Base-by-base conservation (phyloP, 441 rosid genomes). In the Aquilaria agallochum region DNA sequence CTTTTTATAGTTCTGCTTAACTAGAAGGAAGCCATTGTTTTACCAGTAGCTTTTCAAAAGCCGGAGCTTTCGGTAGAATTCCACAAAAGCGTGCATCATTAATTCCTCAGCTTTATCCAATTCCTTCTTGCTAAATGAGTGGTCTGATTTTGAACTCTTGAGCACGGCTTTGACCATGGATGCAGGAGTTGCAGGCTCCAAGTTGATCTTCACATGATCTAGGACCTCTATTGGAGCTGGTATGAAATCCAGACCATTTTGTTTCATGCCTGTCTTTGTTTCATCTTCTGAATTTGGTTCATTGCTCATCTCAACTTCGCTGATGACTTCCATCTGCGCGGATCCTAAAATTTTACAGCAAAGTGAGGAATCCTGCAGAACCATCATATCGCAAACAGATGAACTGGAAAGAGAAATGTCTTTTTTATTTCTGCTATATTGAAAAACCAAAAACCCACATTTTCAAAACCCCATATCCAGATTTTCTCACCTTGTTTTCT, bases 31-130 rank as follows among this genome's bases (percentile, higher is more conserved):
- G n/a, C 34, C 62, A 63, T 11, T 36, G 42, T 8, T 40, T 63
- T 86, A 91, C 96, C 96, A 71, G 73, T 82, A 91, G 73, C 87
- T 80, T 68, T 82, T 92, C 62, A 92, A 56, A 62, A 79, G 80
- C 54, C 74, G 63, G 73, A 92, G 95, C 72, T 85, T 87, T 40
- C 74, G 80, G 68, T 92, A 74, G 63, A 87, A 92, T 67, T 77
- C 82, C 11, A 77, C 42, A 56, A 92, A 87, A 55, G 95, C 97
- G 5, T 51, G 72, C 11, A 56, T 68, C 79, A 89, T 77, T n/a
- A 64, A 72, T 49, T 75, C 72, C 72, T 91, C 94, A 2, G 88
- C 89, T 70, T 70, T 79, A 79, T 47, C 82, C 55, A 88, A 72
- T 70, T 85, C 90, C 2, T 60, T 60, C 77, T 78, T 78, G 79